Evolutionary conservation across 2,329 filamentous ascomycete genomes (phyloP), one percentile per base, ranked within the genome.

Genomic region (Exophiala sideris): DNA sequence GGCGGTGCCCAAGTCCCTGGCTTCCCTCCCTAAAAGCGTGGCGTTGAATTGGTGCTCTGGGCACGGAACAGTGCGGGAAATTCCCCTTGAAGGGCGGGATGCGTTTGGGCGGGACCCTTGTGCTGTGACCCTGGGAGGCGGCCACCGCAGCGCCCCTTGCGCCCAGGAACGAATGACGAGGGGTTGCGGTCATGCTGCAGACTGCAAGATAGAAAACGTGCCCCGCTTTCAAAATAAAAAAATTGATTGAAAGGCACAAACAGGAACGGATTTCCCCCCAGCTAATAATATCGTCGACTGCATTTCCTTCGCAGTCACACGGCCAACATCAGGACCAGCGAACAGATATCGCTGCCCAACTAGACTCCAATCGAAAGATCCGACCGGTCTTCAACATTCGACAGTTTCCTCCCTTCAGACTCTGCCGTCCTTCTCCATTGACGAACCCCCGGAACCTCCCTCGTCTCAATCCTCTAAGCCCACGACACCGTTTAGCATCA

Each of bases 361-460:
- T 20, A 16, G 16, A 12, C 29, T n/a, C 21, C 11, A 18, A 24
- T 44, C 20, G 21, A 20, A 24, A 12, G 2, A 32, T 12, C 14
- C n/a, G 7, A 32, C 21, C 41, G 21, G 29, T 12, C 41, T 38
- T 16, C 35, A 11, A 38, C 7, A 12, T 32, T n/a, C 41, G 41
- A 7, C 20, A 5, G 32, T 14, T 44, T 24, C 12, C 20, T 10
- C n/a, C 41, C 18, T 29, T 32, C 21, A 24, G 9, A 29, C 21
- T 44, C 41, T 24, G 1, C 14, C n/a, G 18, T 29, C 41, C 10
- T 24, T 44, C 41, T 44, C 41, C 41, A 44, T 32, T 44, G 41
- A 44, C 35, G 14, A 50, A 51, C 56, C 56, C 56, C 45, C 56
- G 48, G 35, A 21, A 18, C 35, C 34, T 54, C 45, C n/a, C 48